These are phyloP conservation scores for Pseudogymnoascus sp. DNA, from an alignment of 2,329 filamentous ascomycete species.

Conservation along the genomic window DNA sequence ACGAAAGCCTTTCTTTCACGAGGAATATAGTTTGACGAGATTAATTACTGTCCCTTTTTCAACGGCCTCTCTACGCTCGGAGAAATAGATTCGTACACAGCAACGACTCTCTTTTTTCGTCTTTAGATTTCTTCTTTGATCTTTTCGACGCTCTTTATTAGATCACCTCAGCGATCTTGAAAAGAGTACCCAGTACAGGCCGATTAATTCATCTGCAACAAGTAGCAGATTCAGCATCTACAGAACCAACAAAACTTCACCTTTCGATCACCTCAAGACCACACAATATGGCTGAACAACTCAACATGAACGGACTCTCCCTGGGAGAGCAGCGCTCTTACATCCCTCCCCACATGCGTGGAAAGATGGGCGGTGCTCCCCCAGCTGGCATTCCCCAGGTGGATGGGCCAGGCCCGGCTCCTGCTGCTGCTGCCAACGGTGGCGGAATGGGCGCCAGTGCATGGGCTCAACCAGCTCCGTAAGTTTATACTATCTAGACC, in stretches of 20 bases:
- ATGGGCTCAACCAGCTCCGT: conserved; percentile 45
- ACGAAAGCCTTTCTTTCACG: conserved; percentile 36
- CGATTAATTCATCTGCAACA: background rate
- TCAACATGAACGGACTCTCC: conserved; percentile 71
- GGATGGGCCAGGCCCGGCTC: conserved; percentile 5
- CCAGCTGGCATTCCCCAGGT: conserved; percentile 10
- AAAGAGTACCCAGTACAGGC: conserved; percentile 10
- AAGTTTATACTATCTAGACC: conserved; percentile 28
- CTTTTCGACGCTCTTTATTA: conserved; percentile 16
- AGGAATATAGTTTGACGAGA: conserved; percentile 26
- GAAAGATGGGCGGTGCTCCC: conserved; percentile 36
- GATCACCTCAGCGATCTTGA: conserved; percentile 20
- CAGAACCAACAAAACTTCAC: conserved; percentile 11
- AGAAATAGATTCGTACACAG: conserved; percentile 12
- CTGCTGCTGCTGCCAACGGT: conserved; percentile 12
- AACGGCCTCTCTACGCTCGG: conserved; percentile 11
- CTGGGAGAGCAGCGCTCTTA: conserved; percentile 61
- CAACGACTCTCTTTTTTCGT: conserved; percentile 19
- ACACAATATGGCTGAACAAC: conserved; percentile 68
- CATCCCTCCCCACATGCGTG: conserved; percentile 77
- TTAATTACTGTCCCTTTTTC: conserved; percentile 8
- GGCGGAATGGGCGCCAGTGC: conserved; percentile 50
- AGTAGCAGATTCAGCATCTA: background rate
- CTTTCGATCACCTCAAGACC: background rate
- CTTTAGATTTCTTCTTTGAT: conserved; percentile 22